Evolutionary conservation across 352 stramenopile genomes (phyloP).

Genomic region (Plasmopara viticola): DNA sequence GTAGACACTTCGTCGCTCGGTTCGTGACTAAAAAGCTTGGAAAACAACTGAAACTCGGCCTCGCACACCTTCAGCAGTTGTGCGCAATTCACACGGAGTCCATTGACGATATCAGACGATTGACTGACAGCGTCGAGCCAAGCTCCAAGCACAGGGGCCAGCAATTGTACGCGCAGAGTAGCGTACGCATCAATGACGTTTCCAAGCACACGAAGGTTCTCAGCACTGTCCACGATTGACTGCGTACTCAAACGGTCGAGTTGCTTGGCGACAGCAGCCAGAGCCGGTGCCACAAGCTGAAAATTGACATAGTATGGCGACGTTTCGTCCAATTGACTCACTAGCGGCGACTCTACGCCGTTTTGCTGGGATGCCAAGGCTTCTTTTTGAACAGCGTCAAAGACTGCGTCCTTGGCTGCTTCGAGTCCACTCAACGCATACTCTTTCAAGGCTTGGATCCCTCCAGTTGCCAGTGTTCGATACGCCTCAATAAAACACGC

Average conservation of each 20-base stretch:
- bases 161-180: constrained; percentile 46
- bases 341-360: constrained; percentile 7
- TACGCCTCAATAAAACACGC: constrained; percentile 74
- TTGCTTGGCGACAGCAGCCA: constrained; percentile 53
- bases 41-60: constrained; percentile 65
- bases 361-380: constrained; percentile 4
- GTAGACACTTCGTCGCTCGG: constrained; percentile 51
- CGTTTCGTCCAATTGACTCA: constrained; percentile 51
- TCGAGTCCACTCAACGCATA: constrained; percentile 66
- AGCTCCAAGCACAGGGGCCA: constrained; percentile 40
- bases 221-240: constrained; percentile 21
- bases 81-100: constrained; percentile 58
- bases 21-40: constrained; percentile 60
- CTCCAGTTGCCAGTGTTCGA: constrained; percentile 47
- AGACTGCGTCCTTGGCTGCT: constrained; percentile 58
- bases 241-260: constrained; percentile 45
- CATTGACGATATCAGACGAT: constrained; percentile 60
- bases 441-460: constrained; percentile 60
- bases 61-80: constrained; percentile 70
- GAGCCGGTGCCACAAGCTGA: constrained; percentile 55
- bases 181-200: constrained; percentile 58
- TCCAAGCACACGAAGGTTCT: constrained; percentile 39
- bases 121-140: constrained; percentile 52
- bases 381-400: constrained; percentile 43
- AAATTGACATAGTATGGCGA: constrained; percentile 78